Conservation (phyloP, 2,329 filamentous ascomycete species). For the Fusarium sp. region DNA sequence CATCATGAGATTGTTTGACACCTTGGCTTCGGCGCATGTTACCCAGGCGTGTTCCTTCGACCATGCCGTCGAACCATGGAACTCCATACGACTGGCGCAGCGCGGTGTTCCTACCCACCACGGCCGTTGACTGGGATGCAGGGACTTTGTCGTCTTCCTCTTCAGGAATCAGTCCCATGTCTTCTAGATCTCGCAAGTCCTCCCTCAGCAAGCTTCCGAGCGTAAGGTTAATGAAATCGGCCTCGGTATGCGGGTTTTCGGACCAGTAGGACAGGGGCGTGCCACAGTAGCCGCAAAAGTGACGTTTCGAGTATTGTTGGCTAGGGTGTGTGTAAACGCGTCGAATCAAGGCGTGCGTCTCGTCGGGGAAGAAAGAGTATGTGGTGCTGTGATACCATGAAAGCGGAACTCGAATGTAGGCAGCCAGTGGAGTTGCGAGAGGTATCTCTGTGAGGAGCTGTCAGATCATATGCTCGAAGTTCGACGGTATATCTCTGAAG, state of each 20-base stretch:
- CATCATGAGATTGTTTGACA: constrained; percentile 67
- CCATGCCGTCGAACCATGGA: constrained; percentile 87
- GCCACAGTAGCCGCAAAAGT: constrained; percentile 94
- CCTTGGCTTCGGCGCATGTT: constrained; percentile 73
- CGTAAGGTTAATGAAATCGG: constrained; percentile 83
- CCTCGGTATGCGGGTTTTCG: constrained; percentile 76
- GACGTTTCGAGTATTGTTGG: constrained; percentile 72
- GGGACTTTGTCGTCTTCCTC: constrained; percentile 47
- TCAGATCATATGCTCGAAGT: constrained; percentile 19
- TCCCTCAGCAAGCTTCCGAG: constrained; percentile 80
- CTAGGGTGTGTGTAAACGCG: constrained; percentile 73
- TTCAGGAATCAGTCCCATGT: constrained; percentile 77
- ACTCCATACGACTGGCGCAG: constrained; percentile 74
- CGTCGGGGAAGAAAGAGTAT: constrained; percentile 81
- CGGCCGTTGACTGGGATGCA: constrained; percentile 1
- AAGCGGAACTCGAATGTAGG: constrained; percentile 86
- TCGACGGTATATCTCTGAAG: constrained; percentile 5
- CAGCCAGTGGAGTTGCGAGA: constrained; percentile 78
- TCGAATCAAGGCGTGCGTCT: constrained; percentile 75
- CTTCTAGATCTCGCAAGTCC: constrained; percentile 79
- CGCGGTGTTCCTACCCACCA: constrained; percentile 49
- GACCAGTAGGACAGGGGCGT: constrained; percentile 88
- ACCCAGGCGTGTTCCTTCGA: constrained; percentile 80
- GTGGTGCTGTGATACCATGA: constrained; percentile 83
- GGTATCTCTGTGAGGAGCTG: constrained; percentile 64